Evolutionary conservation across 202 grass and related monocot genomes (phyloP).

Genomic region (Elaeis oleifera): DNA sequence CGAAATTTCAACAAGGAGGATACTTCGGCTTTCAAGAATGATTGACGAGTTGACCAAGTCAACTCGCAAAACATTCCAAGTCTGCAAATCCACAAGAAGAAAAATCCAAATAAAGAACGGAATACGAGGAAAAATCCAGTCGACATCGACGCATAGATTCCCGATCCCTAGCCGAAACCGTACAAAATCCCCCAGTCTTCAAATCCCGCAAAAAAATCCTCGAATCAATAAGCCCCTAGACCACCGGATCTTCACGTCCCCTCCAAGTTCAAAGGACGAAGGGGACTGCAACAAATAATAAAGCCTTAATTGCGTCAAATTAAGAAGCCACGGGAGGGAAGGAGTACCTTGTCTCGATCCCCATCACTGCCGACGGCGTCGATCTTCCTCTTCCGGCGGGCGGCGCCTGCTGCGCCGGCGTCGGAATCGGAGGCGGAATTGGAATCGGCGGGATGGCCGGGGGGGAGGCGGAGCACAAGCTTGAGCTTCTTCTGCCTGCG

Average conservation of each 20-base stretch:
- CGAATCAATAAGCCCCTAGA: neutral
- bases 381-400: neutral
- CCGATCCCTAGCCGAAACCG: slow-evolving; percentile 16
- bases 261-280: no score
- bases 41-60: slow-evolving; percentile 54
- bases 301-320: no score
- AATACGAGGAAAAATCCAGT: slow-evolving; percentile 27
- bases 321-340: no score
- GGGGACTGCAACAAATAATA: no score
- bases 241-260: slow-evolving; percentile 23
- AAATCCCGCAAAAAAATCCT: slow-evolving; percentile 16
- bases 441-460: neutral
- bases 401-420: neutral
- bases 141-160: slow-evolving; percentile 9
- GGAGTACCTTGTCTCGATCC: slow-evolving; percentile 3
- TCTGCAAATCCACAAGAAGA: slow-evolving; percentile 4
- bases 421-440: slow-evolving; percentile 6
- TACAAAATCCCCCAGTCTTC: slow-evolving; percentile 11
- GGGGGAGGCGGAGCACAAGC: slow-evolving; percentile 31
- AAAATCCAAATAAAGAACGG: slow-evolving; percentile 43
- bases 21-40: slow-evolving; percentile 25
- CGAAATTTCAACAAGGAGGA: neutral
- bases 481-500: slow-evolving; percentile 40
- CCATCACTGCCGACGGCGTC: neutral
- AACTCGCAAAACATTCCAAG: slow-evolving; percentile 40